Conservation (phyloP, 2,329 filamentous ascomycete species). For the Beauveria pseudobassiana region DNA sequence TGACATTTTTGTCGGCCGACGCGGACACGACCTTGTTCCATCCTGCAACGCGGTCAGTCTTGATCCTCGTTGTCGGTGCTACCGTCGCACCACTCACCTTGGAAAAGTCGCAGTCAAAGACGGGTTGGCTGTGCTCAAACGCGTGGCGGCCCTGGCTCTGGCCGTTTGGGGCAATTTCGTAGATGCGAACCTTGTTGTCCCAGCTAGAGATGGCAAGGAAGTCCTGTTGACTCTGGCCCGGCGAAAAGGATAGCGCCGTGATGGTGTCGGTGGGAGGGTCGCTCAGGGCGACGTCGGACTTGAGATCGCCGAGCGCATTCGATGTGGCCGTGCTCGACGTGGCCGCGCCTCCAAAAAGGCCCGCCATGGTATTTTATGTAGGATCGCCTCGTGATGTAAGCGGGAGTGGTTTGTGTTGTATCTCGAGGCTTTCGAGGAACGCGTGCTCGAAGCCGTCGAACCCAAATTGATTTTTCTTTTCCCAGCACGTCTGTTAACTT, state of each 20-base stretch:
- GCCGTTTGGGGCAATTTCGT: constrained; percentile 74
- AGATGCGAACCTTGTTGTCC: constrained; percentile 97
- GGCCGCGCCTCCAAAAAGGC: constrained; percentile 49
- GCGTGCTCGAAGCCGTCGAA: constrained; percentile 2
- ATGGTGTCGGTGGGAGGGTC: constrained; percentile 83
- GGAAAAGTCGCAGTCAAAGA: constrained; percentile 80
- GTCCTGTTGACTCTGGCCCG: constrained; percentile 50
- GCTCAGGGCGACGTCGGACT: constrained; percentile 73
- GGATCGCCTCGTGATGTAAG: not conserved
- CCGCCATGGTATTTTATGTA: constrained; percentile 46
- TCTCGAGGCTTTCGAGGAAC: not conserved
- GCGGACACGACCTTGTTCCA: constrained; percentile 77
- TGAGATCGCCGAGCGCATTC: constrained; percentile 82
- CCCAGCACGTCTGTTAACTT: not conserved
- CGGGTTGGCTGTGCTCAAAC: constrained; percentile 80
- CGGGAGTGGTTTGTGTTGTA: not conserved
- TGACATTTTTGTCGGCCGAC: constrained; percentile 85
- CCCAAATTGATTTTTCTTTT: not conserved
- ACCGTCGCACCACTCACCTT: constrained; percentile 53
- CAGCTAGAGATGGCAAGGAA: constrained; percentile 87
- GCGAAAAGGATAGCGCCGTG: constrained; percentile 78
- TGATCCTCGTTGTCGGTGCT: not conserved
- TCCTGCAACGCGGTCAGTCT: constrained; percentile 50
- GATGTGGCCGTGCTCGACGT: constrained; percentile 36
- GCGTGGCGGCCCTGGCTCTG: constrained; percentile 77